These are phyloP conservation scores for Thelephora ganbajun DNA, from an alignment of 768 basidiomycete species.

Conservation along the genomic window DNA sequence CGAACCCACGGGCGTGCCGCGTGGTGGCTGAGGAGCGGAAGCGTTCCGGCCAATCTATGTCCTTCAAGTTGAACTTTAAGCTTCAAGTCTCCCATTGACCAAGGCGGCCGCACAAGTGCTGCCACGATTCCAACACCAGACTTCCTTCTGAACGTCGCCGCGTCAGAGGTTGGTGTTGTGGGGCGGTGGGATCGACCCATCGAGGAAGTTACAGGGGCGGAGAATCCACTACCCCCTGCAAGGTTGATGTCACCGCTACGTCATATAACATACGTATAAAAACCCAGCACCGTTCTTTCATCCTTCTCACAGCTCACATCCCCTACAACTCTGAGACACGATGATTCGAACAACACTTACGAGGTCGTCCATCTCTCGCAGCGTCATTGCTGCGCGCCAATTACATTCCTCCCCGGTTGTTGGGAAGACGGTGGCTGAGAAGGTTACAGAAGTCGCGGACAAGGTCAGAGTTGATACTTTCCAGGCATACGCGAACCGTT, in stretches of 20 bases:
- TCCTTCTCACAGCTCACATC: background rate
- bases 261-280: background rate
- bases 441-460: conserved; percentile 23
- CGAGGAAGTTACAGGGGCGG: too few species aligned
- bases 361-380: conserved; percentile 6
- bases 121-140: conserved; percentile 57
- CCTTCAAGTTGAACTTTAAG: too few species aligned
- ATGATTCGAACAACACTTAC: conserved; percentile 18
- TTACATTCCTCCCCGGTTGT: conserved; percentile 19
- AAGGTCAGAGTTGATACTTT: conserved; percentile 15
- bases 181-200: too few species aligned
- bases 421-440: conserved; percentile 24
- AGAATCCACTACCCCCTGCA: too few species aligned
- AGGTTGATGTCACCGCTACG: background rate
- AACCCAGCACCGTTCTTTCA: background rate
- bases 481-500: background rate
- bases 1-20: too few species aligned
- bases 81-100: too few species aligned
- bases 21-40: too few species aligned
- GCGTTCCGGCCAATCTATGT: too few species aligned
- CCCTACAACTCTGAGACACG: background rate
- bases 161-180: too few species aligned
- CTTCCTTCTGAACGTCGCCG: too few species aligned
- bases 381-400: conserved; percentile 10
- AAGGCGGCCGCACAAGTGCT: too few species aligned